Percentiles rank a stretch among this genome's conserved stretches.
Conservation (phyloP, 371 early-diverging fungal genomes). For the Enteropsectra breve region DNA sequence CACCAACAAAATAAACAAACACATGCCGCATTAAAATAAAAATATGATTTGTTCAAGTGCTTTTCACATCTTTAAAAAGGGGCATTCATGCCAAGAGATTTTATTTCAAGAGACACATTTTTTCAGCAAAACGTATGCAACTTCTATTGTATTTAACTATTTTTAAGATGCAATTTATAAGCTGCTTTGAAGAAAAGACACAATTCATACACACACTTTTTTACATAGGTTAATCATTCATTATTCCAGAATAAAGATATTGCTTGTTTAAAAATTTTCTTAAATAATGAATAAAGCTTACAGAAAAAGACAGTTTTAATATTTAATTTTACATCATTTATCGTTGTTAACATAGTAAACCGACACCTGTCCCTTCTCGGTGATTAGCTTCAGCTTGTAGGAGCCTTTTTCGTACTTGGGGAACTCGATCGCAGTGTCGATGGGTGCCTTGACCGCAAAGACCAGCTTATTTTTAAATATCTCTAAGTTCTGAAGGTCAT, state of each 20-base stretch:
- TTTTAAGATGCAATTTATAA: too few relatives aligned
- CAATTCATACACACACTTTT: background rate
- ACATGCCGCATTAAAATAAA: too few relatives aligned
- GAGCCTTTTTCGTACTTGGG: conserved; percentile 51
- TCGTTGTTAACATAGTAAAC: conserved; percentile 52
- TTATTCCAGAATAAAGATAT: background rate
- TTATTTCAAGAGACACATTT: too few relatives aligned
- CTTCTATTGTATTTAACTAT: too few relatives aligned
- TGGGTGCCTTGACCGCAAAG: conserved; percentile 60
- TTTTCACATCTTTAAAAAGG: too few relatives aligned
- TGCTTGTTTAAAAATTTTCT: background rate
- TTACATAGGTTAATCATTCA: background rate
- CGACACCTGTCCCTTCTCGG: conserved; percentile 49
- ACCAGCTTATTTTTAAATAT: conserved; percentile 47
- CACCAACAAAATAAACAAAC: too few relatives aligned
- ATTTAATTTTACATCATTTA: conserved; percentile 2
- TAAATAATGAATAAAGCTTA: background rate
- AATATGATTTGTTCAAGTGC: too few relatives aligned
- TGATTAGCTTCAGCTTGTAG: conserved; percentile 44
- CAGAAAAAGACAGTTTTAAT: background rate
- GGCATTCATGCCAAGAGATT: too few relatives aligned
- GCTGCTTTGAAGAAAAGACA: background rate
- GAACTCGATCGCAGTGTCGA: conserved; percentile 55
- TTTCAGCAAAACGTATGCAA: too few relatives aligned
- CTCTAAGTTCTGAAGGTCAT: conserved; percentile 46